Conservation (phyloP, 2,329 filamentous ascomycete species). For the Alternaria gansuensis region DNA sequence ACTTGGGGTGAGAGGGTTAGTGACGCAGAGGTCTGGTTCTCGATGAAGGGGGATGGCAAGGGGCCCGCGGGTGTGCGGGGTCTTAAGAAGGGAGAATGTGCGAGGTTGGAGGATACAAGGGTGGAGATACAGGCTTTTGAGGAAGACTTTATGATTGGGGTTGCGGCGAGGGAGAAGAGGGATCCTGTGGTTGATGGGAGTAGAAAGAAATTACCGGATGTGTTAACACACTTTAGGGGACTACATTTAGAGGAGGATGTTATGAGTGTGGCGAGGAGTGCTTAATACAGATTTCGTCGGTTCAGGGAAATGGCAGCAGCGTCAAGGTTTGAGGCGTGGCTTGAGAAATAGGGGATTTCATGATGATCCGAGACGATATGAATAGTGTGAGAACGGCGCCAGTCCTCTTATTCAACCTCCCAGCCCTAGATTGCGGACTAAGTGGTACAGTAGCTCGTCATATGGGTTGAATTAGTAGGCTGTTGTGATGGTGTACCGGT, state of each 20-base stretch:
- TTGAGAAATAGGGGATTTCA: not conserved
- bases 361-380: no score
- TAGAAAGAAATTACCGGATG: slow-evolving; percentile 42
- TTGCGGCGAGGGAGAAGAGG: slow-evolving; percentile 55
- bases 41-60: slow-evolving; percentile 48
- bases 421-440: not conserved
- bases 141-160: slow-evolving; percentile 66
- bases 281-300: not conserved
- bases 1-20: slow-evolving; percentile 58
- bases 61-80: slow-evolving; percentile 16
- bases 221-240: slow-evolving; percentile 54
- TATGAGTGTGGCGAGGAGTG: slow-evolving; percentile 37
- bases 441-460: not conserved
- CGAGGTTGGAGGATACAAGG: slow-evolving; percentile 60
- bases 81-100: slow-evolving; percentile 17
- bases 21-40: slow-evolving; percentile 61
- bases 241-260: slow-evolving; percentile 60
- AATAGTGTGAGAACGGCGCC: no score
- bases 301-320: not conserved
- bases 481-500: no score
- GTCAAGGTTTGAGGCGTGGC: not conserved
- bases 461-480: not conserved
- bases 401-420: not conserved
- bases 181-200: slow-evolving; percentile 26
- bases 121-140: slow-evolving; percentile 68